Evolutionary conservation across 176 grass and related monocot genomes (phyloP).

Genomic region (Oryza officinalis): DNA sequence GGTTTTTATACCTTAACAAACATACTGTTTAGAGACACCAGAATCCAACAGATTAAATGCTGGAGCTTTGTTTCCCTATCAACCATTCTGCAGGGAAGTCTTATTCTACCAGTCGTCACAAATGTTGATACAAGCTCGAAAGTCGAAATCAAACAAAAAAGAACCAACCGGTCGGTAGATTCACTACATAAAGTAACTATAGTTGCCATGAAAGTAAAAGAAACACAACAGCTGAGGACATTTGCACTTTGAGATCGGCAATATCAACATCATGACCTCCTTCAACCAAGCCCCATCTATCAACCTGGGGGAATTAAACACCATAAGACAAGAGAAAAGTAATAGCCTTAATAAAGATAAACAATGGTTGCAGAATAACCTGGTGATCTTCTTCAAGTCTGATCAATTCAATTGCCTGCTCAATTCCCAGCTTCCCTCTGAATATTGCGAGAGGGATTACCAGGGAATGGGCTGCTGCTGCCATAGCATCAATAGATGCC

Average conservation of each 20-base stretch:
- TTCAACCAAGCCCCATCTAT: conserved; percentile 96
- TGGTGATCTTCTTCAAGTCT: conserved; percentile 95
- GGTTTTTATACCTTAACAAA: not conserved
- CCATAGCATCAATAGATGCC: conserved; percentile 94
- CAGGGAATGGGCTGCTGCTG: conserved; percentile 82
- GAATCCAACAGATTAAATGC: not conserved
- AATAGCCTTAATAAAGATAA: conserved; percentile 1
- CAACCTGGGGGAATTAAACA: conserved; percentile 52
- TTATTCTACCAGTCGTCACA: conserved; percentile 34
- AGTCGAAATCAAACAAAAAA: conserved; percentile 12
- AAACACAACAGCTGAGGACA: conserved; percentile 84
- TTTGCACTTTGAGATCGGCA: conserved; percentile 86
- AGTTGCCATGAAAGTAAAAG: conserved; percentile 58
- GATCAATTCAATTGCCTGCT: conserved; percentile 90
- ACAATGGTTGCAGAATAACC: conserved; percentile 30
- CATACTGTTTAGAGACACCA: not conserved
- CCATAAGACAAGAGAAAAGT: conserved; percentile 4
- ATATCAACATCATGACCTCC: conserved; percentile 97
- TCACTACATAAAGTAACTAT: conserved; percentile 17
- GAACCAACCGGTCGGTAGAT: not conserved
- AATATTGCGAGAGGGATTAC: conserved; percentile 91
- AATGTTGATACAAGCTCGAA: conserved; percentile 6
- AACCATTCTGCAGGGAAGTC: conserved; percentile 7
- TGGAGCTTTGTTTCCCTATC: conserved; percentile 7
- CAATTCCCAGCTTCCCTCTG: conserved; percentile 65